phyloP scores from a whole-genome alignment of 208 protist genomes.

The Leishmania major region DNA sequence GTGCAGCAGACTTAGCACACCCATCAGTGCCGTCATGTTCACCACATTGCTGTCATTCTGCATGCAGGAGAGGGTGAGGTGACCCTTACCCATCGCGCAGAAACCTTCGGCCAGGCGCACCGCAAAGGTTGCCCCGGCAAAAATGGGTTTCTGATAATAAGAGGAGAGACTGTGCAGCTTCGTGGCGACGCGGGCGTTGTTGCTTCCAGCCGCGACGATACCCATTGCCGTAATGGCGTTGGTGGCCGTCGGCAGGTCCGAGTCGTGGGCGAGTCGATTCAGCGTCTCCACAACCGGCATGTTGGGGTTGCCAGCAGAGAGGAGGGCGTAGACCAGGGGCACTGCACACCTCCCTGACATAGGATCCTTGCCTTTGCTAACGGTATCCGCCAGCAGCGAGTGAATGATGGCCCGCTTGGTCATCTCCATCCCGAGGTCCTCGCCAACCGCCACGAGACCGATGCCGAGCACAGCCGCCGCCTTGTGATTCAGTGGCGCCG shows the following conservation, averaged over 20 bases:
- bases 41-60: conserved; percentile 93
- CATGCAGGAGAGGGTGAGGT: conserved; percentile 96
- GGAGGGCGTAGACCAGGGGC: conserved; percentile 98
- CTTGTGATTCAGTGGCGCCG: conserved; percentile 78
- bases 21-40: conserved; percentile 88
- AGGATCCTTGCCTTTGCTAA: conserved; percentile 76
- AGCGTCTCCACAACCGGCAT: conserved; percentile 98
- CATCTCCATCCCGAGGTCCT: conserved; percentile 98
- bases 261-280: conserved; percentile 98
- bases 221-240: conserved; percentile 98
- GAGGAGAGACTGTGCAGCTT: conserved; percentile 95
- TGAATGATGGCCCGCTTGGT: conserved; percentile 97
- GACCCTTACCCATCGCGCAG: conserved; percentile 98
- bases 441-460: conserved; percentile 97
- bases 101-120: conserved; percentile 95
- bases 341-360: conserved; percentile 92
- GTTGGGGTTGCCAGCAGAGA: conserved; percentile 96
- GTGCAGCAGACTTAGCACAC: conserved; percentile 93
- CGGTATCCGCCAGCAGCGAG: conserved; percentile 92
- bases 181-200: conserved; percentile 97
- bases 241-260: conserved; percentile 92
- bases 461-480: conserved; percentile 98
- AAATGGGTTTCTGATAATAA: conserved; percentile 97
- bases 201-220: conserved; percentile 96
- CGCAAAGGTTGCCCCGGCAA: conserved; percentile 76